A percentile compares a stretch with the other conserved stretches of the same genome.
Conservation (phyloP, 1,284 basidiomycete genomes). For the Inonotus obliquus region DNA sequence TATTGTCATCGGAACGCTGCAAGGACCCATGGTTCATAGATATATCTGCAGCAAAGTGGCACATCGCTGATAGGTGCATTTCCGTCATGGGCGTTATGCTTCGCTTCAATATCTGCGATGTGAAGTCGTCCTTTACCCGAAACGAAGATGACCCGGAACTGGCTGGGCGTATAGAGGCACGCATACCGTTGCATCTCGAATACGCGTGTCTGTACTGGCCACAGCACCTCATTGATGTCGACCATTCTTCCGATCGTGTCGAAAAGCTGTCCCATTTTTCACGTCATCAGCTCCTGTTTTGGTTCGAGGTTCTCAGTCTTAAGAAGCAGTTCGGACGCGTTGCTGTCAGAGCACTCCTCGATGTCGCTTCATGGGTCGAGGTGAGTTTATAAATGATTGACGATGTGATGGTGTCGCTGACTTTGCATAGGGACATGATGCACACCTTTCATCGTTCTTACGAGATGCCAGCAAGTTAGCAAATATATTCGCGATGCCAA, state of each 20-base stretch:
- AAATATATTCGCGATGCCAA: constrained; percentile 15
- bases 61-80: not conserved
- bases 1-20: not conserved
- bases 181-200: not conserved
- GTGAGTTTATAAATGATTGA: not conserved
- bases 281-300: constrained; percentile 14
- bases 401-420: not conserved
- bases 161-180: not conserved
- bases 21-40: not conserved
- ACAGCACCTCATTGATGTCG: constrained; percentile 3
- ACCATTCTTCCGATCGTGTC: not conserved
- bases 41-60: not conserved
- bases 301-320: constrained; percentile 22
- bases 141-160: constrained; percentile 4
- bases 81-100: not conserved
- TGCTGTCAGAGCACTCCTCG: not conserved
- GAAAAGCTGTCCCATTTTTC: constrained; percentile 18
- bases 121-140: not conserved
- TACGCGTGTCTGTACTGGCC: constrained; percentile 9
- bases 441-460: not conserved
- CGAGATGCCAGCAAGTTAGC: constrained; percentile 13
- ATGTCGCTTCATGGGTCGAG: not conserved
- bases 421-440: not conserved
- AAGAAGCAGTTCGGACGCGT: constrained; percentile 3
- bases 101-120: constrained; percentile 7